Evolutionary conservation across 2,329 filamentous ascomycete species (phyloP).

Genomic region (Rugonectria rugulosa): DNA sequence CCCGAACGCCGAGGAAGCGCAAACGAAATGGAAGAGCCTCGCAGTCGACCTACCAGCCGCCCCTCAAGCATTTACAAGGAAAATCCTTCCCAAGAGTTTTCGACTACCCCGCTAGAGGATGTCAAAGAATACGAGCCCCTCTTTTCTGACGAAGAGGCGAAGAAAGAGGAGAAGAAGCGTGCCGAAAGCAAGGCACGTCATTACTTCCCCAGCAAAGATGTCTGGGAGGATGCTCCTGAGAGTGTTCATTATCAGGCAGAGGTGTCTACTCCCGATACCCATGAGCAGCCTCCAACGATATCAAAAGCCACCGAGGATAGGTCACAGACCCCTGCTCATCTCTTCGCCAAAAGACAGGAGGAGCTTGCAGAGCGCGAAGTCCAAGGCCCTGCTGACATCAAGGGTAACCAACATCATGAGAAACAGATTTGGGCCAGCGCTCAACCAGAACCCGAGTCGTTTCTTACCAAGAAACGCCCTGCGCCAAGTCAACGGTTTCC

Average conservation of each 20-base stretch:
- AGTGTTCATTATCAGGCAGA: conserved; percentile 82
- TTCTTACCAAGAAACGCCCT: conserved; percentile 62
- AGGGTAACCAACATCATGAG: conserved; percentile 40
- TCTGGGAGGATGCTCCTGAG: conserved; percentile 95
- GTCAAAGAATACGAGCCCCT: conserved; percentile 95
- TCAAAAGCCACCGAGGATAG: conserved; percentile 42
- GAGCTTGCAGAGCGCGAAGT: conserved; percentile 67
- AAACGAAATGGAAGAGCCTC: conserved; percentile 62
- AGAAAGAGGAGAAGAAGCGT: conserved; percentile 53
- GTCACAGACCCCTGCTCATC: conserved; percentile 66
- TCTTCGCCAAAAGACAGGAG: conserved; percentile 72
- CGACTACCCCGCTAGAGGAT: conserved; percentile 78
- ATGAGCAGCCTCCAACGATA: conserved; percentile 49
- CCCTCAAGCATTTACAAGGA: conserved; percentile 66
- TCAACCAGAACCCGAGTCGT: conserved; percentile 50
- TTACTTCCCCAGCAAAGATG: conserved; percentile 89
- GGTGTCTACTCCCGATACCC: conserved; percentile 77
- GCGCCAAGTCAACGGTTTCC: conserved; percentile 78
- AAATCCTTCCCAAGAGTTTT: conserved; percentile 59
- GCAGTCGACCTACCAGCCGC: conserved; percentile 68
- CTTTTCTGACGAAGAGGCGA: conserved; percentile 83
- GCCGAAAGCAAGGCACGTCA: conserved; percentile 63
- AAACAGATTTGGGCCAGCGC: conserved; percentile 55
- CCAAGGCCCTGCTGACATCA: conserved; percentile 39
- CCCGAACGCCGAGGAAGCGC: conserved; percentile 68